These are phyloP conservation scores for Gnomoniopsis sp. DNA, from an alignment of 2,329 filamentous ascomycete genomes.

Conservation along the genomic window DNA sequence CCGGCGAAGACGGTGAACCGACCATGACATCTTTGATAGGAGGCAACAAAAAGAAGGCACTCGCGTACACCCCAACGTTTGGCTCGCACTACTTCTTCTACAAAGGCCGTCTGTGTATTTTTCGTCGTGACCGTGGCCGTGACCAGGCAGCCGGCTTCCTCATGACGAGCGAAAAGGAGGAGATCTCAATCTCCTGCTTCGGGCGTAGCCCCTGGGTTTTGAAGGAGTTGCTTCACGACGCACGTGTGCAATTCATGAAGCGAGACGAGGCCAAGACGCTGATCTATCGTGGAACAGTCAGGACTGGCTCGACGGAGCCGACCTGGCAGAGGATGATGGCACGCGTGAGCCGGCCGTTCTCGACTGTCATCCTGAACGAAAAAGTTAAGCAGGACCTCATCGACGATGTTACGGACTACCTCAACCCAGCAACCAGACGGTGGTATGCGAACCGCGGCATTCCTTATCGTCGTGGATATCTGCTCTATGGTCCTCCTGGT, in stretches of 20 bases:
- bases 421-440: slow-evolving; percentile 58
- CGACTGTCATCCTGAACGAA: slow-evolving; percentile 63
- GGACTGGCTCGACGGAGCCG: slow-evolving; percentile 38
- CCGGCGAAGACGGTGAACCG: slow-evolving; percentile 28
- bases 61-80: slow-evolving; percentile 64
- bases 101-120: slow-evolving; percentile 53
- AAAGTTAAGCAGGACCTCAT: slow-evolving; percentile 57
- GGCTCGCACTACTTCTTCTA: slow-evolving; percentile 70
- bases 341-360: slow-evolving; percentile 57
- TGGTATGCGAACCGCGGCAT: slow-evolving; percentile 86
- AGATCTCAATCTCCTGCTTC: slow-evolving; percentile 59
- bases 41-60: slow-evolving; percentile 41
- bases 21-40: background rate
- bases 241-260: slow-evolving; percentile 50
- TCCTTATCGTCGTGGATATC: slow-evolving; percentile 79
- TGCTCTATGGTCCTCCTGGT: slow-evolving; percentile 76
- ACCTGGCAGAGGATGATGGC: slow-evolving; percentile 62
- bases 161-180: slow-evolving; percentile 50
- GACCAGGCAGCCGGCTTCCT: slow-evolving; percentile 35
- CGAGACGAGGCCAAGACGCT: slow-evolving; percentile 61
- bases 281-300: slow-evolving; percentile 58
- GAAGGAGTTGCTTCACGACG: slow-evolving; percentile 60
- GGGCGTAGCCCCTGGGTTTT: slow-evolving; percentile 58
- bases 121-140: slow-evolving; percentile 49
- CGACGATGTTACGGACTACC: slow-evolving; percentile 60